Conservation (phyloP, 208 protist species). For the Trypanosoma grayi region DNA sequence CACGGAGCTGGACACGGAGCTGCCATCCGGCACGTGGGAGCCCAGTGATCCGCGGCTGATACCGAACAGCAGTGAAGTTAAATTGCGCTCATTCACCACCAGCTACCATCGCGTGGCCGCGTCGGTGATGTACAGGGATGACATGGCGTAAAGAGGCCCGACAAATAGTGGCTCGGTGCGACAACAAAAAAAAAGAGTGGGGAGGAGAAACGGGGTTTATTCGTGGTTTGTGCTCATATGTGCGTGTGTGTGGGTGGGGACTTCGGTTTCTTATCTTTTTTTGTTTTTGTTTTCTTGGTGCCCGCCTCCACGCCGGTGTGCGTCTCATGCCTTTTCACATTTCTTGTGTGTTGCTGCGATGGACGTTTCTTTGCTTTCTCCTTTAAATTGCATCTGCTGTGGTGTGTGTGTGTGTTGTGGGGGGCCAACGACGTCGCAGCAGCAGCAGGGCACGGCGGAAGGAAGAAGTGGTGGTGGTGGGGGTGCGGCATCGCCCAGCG, state of each 20-base stretch:
- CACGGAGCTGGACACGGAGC: constrained; percentile 70
- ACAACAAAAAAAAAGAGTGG: constrained; percentile 1
- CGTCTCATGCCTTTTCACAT: not conserved
- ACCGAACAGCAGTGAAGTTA: constrained; percentile 88
- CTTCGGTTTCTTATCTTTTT: not conserved
- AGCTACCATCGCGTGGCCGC: constrained; percentile 89
- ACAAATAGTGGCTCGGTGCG: no score
- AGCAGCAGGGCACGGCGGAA: no score
- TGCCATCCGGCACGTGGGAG: constrained; percentile 93
- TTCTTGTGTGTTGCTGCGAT: no score
- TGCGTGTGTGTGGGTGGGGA: constrained; percentile 6
- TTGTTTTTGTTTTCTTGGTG: no score
- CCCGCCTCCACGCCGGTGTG: no score
- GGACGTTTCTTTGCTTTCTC: no score
- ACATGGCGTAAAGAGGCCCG: not conserved
- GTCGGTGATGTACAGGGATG: constrained; percentile 79
- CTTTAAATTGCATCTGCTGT: no score
- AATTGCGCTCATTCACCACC: constrained; percentile 95
- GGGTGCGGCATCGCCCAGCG: no score
- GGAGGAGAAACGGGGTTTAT: not conserved
- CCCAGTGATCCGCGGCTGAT: constrained; percentile 95
- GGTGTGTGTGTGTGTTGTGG: no score
- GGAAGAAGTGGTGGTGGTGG: no score
- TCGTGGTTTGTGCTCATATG: no score
- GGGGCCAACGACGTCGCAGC: no score